Conservation (phyloP, 352 stramenopile genomes). For the Paralagenidium karlingii region DNA sequence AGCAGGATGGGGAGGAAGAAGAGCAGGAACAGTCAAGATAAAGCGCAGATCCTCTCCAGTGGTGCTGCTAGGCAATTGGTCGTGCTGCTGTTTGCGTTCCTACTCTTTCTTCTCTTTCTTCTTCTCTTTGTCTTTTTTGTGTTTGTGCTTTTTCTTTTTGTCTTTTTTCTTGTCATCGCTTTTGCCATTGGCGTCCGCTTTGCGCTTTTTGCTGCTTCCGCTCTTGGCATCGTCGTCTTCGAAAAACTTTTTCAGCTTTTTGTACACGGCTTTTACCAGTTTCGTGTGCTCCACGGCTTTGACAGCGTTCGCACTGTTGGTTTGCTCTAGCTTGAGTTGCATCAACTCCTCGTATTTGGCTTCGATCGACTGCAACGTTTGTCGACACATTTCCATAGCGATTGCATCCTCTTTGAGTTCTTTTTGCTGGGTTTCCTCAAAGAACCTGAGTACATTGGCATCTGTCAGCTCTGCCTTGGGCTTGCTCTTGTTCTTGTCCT, state of each 20-base stretch:
- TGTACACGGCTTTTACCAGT: constrained; percentile 75
- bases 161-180: constrained; percentile 16
- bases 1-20: constrained; percentile 12
- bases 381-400: too few species aligned
- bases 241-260: constrained; percentile 80
- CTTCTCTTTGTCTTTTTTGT: constrained; percentile 45
- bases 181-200: constrained; percentile 17
- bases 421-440: constrained; percentile 46
- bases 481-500: constrained; percentile 12
- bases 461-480: constrained; percentile 10
- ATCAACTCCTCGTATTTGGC: constrained; percentile 15
- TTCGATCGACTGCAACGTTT: constrained; percentile 24
- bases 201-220: constrained; percentile 44
- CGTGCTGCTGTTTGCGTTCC: constrained; percentile 13
- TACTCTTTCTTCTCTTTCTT: constrained; percentile 1
- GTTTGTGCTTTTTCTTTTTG: constrained; percentile 36
- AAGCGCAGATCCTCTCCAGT: constrained; percentile 8
- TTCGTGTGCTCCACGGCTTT: constrained; percentile 26
- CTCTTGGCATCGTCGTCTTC: constrained; percentile 34
- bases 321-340: constrained; percentile 15
- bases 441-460: constrained; percentile 37
- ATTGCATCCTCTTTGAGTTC: too few species aligned
- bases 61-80: background rate
- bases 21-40: constrained; percentile 8
- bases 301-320: constrained; percentile 17